phyloP scores from a whole-genome alignment of 768 basidiomycete species.

The Leccinellum albellum region DNA sequence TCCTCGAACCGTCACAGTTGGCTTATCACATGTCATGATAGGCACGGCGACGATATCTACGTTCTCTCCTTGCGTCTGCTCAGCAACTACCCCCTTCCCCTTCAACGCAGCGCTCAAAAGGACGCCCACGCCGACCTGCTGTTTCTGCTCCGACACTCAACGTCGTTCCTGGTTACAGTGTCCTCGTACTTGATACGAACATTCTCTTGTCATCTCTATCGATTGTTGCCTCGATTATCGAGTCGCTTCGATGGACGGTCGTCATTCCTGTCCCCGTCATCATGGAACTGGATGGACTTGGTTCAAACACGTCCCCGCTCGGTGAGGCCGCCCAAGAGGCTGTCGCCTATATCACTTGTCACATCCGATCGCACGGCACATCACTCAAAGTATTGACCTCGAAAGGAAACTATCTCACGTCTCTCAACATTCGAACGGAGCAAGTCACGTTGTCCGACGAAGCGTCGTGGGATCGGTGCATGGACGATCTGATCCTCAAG shows the following conservation, averaged over 20 bases:
- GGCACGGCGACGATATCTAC: slow-evolving; percentile 74
- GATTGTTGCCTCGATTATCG: slow-evolving; percentile 69
- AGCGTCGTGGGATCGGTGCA: slow-evolving; percentile 59
- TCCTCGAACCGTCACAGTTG: slow-evolving; percentile 3
- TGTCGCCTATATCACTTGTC: slow-evolving; percentile 68
- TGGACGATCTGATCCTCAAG: slow-evolving; percentile 94
- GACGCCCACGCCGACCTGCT: slow-evolving; percentile 25
- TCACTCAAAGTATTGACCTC: slow-evolving; percentile 94
- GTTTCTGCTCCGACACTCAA: slow-evolving; percentile 42
- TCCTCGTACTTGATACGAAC: slow-evolving; percentile 93
- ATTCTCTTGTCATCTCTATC: slow-evolving; percentile 82
- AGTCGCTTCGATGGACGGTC: slow-evolving; percentile 80
- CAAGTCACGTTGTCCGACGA: slow-evolving; percentile 65
- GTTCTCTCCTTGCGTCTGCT: slow-evolving; percentile 56
- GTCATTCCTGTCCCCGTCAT: slow-evolving; percentile 91
- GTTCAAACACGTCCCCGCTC: slow-evolving; percentile 57
- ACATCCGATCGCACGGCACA: slow-evolving; percentile 66
- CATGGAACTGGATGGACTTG: slow-evolving; percentile 95
- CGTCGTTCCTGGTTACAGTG: slow-evolving; percentile 81
- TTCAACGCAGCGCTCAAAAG: slow-evolving; percentile 27
- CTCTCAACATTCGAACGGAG: slow-evolving; percentile 80
- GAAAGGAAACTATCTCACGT: slow-evolving; percentile 87
- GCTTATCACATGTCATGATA: slow-evolving; percentile 26
- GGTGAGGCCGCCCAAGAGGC: slow-evolving; percentile 73
- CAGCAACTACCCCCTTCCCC: slow-evolving; percentile 27